Conservation (phyloP, 2,329 filamentous ascomycete genomes). For the Arthroderma sp. region DNA sequence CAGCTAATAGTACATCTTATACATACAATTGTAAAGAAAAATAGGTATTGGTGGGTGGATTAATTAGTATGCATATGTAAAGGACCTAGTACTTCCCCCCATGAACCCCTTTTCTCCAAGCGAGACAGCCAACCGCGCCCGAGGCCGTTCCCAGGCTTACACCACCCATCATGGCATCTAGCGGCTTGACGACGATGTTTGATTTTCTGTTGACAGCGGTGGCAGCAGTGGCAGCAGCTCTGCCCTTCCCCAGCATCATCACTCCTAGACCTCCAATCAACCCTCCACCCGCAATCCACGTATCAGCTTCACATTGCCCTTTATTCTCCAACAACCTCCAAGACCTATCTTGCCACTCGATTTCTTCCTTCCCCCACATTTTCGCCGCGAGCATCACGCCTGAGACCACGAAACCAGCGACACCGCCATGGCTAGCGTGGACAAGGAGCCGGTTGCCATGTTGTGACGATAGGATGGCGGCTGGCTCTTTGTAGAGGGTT, state of each 20-base stretch:
- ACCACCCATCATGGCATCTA: constrained; percentile 6
- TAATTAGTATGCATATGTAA: neutral
- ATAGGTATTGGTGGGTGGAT: neutral
- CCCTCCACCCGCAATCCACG: constrained; percentile 5
- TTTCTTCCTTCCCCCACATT: constrained; percentile 9
- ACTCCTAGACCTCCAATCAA: constrained; percentile 5
- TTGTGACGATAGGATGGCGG: constrained; percentile 2
- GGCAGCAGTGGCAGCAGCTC: neutral
- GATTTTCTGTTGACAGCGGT: neutral
- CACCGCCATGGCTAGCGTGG: constrained; percentile 8
- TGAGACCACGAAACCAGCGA: constrained; percentile 6
- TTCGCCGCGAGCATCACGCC: constrained; percentile 3
- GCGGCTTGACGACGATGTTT: neutral
- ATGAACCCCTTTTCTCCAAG: constrained; percentile 10
- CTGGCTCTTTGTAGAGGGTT: constrained; percentile 6
- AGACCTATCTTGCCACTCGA: constrained; percentile 11
- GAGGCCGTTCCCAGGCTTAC: constrained; percentile 9
- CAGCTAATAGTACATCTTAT: neutral
- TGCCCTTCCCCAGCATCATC: constrained; percentile 4
- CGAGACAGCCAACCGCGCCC: constrained; percentile 8
- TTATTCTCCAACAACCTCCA: constrained; percentile 9
- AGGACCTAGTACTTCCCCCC: constrained; percentile 4
- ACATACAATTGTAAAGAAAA: neutral
- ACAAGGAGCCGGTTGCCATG: constrained; percentile 7
- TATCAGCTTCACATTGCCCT: constrained; percentile 7